Conservation (phyloP, 2,329 filamentous ascomycete genomes). For the Aspergillus tamarii region DNA sequence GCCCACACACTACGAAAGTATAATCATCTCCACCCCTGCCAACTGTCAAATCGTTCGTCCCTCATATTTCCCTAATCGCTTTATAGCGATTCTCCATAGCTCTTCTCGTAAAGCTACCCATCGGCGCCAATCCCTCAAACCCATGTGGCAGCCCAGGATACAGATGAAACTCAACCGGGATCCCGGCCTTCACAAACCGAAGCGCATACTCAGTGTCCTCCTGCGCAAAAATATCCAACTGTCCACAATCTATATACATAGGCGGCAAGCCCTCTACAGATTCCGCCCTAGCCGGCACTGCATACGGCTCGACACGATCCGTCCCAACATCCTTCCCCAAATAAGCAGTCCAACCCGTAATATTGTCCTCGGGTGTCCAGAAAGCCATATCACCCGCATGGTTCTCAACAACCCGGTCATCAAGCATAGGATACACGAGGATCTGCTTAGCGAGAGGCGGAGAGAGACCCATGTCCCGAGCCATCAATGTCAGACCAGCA, state of each 20-base stretch:
- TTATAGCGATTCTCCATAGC: slow-evolving; percentile 17
- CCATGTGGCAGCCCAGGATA: slow-evolving; percentile 48
- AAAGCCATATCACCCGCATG: slow-evolving; percentile 18
- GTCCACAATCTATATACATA: slow-evolving; percentile 47
- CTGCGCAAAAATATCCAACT: slow-evolving; percentile 49
- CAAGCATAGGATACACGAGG: slow-evolving; percentile 49
- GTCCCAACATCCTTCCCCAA: slow-evolving; percentile 27
- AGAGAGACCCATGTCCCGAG: slow-evolving; percentile 37
- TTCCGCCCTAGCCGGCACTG: slow-evolving; percentile 39
- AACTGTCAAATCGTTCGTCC: neutral
- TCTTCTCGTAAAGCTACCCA: slow-evolving; percentile 9
- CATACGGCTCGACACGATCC: slow-evolving; percentile 34
- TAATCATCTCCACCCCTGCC: neutral
- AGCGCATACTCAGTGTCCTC: slow-evolving; percentile 45
- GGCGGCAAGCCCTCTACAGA: slow-evolving; percentile 43
- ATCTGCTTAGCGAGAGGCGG: slow-evolving; percentile 43
- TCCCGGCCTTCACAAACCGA: slow-evolving; percentile 42
- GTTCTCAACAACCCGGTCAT: slow-evolving; percentile 35
- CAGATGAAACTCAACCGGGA: slow-evolving; percentile 48
- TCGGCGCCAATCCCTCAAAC: slow-evolving; percentile 36
- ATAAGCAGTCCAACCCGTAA: slow-evolving; percentile 26
- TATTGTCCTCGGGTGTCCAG: slow-evolving; percentile 25
- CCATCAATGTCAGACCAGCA: slow-evolving; percentile 56
- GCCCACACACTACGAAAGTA: neutral
- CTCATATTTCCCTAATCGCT: slow-evolving; percentile 7